Percentiles rank a stretch among this genome's conserved stretches.
Conservation (phyloP, 2,329 filamentous ascomycete genomes). For the Sporothrix curviconia region DNA sequence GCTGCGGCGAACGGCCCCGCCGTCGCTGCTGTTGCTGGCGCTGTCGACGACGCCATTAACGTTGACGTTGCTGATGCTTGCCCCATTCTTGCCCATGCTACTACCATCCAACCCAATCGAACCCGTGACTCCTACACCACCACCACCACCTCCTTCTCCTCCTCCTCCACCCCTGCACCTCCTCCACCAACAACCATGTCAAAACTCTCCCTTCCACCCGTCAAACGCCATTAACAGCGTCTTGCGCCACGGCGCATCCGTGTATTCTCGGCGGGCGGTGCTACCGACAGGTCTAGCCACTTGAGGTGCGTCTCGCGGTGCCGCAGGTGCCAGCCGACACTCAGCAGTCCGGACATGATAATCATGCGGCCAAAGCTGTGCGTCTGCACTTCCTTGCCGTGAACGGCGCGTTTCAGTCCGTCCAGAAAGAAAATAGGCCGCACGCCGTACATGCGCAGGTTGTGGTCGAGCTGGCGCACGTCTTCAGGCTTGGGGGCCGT, state of each 20-base stretch:
- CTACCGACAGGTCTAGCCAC: conserved; percentile 64
- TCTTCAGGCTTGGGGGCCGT: conserved; percentile 70
- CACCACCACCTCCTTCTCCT: no score
- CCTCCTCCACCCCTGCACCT: no score
- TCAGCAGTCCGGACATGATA: conserved; percentile 84
- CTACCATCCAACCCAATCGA: no score
- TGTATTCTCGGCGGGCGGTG: conserved; percentile 58
- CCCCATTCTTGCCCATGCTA: no score
- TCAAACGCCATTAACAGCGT: conserved; percentile 75
- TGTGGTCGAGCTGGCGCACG: conserved; percentile 70
- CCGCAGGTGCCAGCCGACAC: conserved; percentile 86
- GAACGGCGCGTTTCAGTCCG: conserved; percentile 74
- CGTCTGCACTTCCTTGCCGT: conserved; percentile 72
- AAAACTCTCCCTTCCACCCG: conserved; percentile 78
- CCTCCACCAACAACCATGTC: no score
- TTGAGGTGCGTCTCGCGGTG: conserved; percentile 79
- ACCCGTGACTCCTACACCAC: no score
- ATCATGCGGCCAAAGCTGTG: conserved; percentile 86
- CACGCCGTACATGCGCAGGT: conserved; percentile 69
- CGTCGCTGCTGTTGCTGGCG: conserved; percentile 22
- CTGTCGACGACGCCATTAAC: conserved; percentile 13
- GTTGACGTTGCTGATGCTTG: no score
- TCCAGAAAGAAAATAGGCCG: conserved; percentile 77
- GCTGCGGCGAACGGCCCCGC: conserved; percentile 39
- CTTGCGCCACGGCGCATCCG: conserved; percentile 75